Base-by-base conservation (phyloP, 2,329 filamentous ascomycete genomes). In the Ceratocystis variospora region DNA sequence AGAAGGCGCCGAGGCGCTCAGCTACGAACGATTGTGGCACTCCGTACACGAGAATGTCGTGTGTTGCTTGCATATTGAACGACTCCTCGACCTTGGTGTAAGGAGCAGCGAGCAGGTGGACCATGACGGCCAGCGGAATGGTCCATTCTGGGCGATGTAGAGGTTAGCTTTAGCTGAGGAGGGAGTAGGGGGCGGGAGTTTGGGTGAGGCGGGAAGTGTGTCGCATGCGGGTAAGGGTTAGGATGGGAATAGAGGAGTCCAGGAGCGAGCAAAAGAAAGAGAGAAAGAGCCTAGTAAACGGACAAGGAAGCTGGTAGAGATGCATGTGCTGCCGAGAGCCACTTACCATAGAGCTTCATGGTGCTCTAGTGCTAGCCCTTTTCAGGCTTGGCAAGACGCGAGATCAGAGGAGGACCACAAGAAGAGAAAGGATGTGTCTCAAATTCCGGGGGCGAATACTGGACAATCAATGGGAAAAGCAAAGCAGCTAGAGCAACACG, bases 71-170 rank as follows among this genome's bases (percentile, higher is more conserved):
- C 67, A 97, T 85, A 75, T 96, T 96, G 82, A 99, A 97, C 0
- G 93, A 97, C 76, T 99, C 94, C 75, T 99, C 94, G 68, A 99
- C 94, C 76, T 99, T 99, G 67, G 92, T 96, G 78, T 95, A 93
- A 0, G 94, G 94, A 10, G 92, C 85, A 28, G 85, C 74, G 68
- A 85, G 72, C 66, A 96, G 83, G 75, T 96, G 89, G 65, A 88
- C 66, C 67, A 88, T 74, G 71, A 89, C 79, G 44, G 87, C 73
- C 1, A 79, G 74, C 0, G 89, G 87, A 67, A 91, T 78, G 62
- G 86, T 76, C 69, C 85, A 72, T 61, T 70, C 69, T 70, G 61
- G 55, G 73, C 28, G 28, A 37, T n/a, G 64, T 77, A 74, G 50
- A 70, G 55, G 64, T 69, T 57, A 68, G 68, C 66, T 41, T 41